Base-by-base conservation (phyloP, 2,329 filamentous ascomycete genomes). In the Fusarium nisikadoi region DNA sequence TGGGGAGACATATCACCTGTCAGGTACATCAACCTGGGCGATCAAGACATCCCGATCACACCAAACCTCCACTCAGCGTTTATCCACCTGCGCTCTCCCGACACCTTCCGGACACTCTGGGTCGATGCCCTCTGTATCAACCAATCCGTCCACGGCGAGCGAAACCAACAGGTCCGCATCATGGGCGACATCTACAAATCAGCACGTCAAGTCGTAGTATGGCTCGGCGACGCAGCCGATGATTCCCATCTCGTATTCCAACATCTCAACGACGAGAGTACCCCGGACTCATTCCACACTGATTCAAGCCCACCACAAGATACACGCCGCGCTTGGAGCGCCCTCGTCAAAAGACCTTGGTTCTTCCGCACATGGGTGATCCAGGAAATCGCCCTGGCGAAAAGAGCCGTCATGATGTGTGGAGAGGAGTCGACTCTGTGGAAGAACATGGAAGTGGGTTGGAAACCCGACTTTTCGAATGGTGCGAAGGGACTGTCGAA, bases 141-240 rank as follows among this genome's bases (percentile, higher is more conserved):
- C 10, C 68, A 71, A 20, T 29, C 29, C 2, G 43, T 42, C 8
- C 56, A 72, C n/a, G 43, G 41, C 2, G 68, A 71, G 16, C n/a
- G 68, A 23, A 71, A 71, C 4, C 68, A 71, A 6, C 68, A 71
- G 14, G 68, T 71, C 5, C 39, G 63, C 2, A 64, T 72, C 27
- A 71, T 71, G 68, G 68, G 63, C 0, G 68, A 72, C 2, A 72
- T 71, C 1, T 72, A 64, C 43, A 72, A 62, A 7, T 69, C 68
- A 12, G 68, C 68, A 0, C 36, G 50, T 7, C 68, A 72, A 49
- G 68, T 71, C 0, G 25, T 71, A 3, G 53, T 71, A 3, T 71
- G 68, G 68, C 47, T 71, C 3, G 68, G 68, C 1, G 57, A 71
- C 1, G 31, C 52, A 1, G 57, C 63, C 1, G 43, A 71, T 12